phyloP scores from a whole-genome alignment of 208 protist genomes.

The Trypanosoma scelopori region DNA sequence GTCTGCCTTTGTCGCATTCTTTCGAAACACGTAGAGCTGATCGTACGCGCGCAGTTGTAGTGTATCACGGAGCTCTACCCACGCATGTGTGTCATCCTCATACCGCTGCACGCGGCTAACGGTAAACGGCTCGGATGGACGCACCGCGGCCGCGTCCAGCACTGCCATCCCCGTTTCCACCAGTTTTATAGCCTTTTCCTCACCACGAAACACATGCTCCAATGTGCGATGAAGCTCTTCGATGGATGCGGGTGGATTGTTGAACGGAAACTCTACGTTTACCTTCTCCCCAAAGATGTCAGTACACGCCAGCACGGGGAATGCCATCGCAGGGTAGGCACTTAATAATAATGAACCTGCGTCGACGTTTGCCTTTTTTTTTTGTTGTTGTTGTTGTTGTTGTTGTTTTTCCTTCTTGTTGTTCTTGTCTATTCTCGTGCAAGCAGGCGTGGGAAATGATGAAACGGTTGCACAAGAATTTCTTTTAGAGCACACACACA shows the following conservation, averaged over 20 bases:
- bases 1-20: constrained; percentile 70
- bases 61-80: constrained; percentile 46
- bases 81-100: constrained; percentile 67
- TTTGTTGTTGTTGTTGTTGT: constrained; percentile 1
- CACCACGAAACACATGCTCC: constrained; percentile 60
- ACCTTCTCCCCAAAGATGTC: constrained; percentile 77
- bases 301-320: constrained; percentile 63
- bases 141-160: not conserved
- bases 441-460: too few species aligned
- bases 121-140: constrained; percentile 73
- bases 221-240: constrained; percentile 47
- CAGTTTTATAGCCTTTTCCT: constrained; percentile 62
- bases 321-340: constrained; percentile 31
- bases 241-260: constrained; percentile 45
- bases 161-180: constrained; percentile 33
- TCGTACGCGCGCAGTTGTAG: constrained; percentile 60
- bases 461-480: too few species aligned
- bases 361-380: constrained; percentile 7
- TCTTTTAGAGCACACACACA: too few species aligned
- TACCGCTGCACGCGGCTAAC: constrained; percentile 67
- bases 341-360: not conserved
- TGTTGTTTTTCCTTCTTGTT: constrained; percentile 13
- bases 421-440: constrained; percentile 2
- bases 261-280: constrained; percentile 76
- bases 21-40: constrained; percentile 82